Evolutionary conservation across 2,329 filamentous ascomycete genomes (phyloP), one percentile per base, ranked within the genome.

Genomic region (Trematosphaeria pertusa): DNA sequence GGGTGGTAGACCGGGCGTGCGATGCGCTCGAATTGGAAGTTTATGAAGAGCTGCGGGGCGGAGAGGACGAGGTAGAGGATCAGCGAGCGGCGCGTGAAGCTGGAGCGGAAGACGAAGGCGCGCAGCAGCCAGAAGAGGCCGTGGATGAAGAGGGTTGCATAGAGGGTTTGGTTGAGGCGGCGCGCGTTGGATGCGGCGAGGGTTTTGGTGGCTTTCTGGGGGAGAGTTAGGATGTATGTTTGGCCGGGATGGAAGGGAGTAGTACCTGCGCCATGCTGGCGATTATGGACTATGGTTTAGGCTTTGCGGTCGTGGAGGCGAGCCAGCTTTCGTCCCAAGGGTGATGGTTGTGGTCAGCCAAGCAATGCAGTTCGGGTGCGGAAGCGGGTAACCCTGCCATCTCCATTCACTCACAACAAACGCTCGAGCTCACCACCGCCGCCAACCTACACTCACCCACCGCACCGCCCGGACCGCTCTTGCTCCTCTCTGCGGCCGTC

Each of bases 11-110:
- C 86, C 18, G 94, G 94, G 8, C 93, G 88, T 10, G 89, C 91
- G 6, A 91, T 85, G 36, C 82, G 82, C 73, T 99, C 94, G 52
- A 99, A 87, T 62, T 91, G 86, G 67, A 89, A 88, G 71, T 97
- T 86, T 74, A 94, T 91, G 59, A 87, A 66, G 41, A 96, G 80
- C 41, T 87, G 85, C 0, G 94, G 94, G 0, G 82, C 70, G 2
- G 88, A 90, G 54, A 97, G 76, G 32, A 91, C 52, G 48, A 84
- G 68, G 73, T 96, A 99, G 50, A 84, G 78, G 40, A 86, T 73
- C 17, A 86, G 67, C 10, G 78, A 76, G 35, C 71, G 71, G 20
- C 68, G 69, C 22, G 69, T 70, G 50, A 86, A 87, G 24, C 82
- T 79, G 50, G 80, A 78, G 64, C 87, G 81, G 69, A 89, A 75